These are phyloP conservation scores for Termitomyces sp. DNA, from an alignment of 768 basidiomycete genomes.

Conservation along the genomic window DNA sequence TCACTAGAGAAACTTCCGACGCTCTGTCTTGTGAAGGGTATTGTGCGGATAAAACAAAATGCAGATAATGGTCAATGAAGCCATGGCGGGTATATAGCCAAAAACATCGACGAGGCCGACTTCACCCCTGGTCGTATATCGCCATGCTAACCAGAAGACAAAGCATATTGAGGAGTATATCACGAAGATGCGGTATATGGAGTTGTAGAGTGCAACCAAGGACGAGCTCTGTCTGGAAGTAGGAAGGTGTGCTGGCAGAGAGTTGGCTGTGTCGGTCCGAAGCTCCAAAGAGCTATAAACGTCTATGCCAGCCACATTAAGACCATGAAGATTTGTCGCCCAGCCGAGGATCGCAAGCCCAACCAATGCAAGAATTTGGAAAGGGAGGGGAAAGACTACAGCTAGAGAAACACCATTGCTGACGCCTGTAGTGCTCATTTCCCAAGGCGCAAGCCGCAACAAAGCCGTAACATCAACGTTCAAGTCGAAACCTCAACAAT, in stretches of 20 bases:
- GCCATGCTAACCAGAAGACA: conserved; percentile 65
- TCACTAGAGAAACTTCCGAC: conserved; percentile 75
- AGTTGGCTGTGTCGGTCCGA: conserved; percentile 26
- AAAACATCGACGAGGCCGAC: conserved; percentile 61
- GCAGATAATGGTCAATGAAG: conserved; percentile 51
- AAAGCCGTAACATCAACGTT: conserved; percentile 8
- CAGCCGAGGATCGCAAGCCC: conserved; percentile 83
- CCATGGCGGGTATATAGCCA: conserved; percentile 71
- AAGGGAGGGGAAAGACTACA: conserved; percentile 80
- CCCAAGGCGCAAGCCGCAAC: background rate
- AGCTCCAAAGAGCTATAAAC: conserved; percentile 67
- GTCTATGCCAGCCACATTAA: conserved; percentile 72
- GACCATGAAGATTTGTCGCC: conserved; percentile 89
- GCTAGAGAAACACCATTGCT: conserved; percentile 42
- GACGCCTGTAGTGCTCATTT: conserved; percentile 17
- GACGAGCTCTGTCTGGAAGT: conserved; percentile 27
- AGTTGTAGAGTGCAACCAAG: conserved; percentile 42
- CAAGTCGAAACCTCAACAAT: background rate
- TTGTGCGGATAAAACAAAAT: conserved; percentile 65
- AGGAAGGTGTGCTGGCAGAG: conserved; percentile 22
- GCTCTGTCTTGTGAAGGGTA: conserved; percentile 60
- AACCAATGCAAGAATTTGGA: conserved; percentile 77
- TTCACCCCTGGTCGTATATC: conserved; percentile 53
- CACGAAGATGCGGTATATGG: conserved; percentile 64
- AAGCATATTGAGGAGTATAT: conserved; percentile 59